These are phyloP conservation scores for Verticillium dahliae DNA, from an alignment of 2,329 filamentous ascomycete species.

Conservation along the genomic window DNA sequence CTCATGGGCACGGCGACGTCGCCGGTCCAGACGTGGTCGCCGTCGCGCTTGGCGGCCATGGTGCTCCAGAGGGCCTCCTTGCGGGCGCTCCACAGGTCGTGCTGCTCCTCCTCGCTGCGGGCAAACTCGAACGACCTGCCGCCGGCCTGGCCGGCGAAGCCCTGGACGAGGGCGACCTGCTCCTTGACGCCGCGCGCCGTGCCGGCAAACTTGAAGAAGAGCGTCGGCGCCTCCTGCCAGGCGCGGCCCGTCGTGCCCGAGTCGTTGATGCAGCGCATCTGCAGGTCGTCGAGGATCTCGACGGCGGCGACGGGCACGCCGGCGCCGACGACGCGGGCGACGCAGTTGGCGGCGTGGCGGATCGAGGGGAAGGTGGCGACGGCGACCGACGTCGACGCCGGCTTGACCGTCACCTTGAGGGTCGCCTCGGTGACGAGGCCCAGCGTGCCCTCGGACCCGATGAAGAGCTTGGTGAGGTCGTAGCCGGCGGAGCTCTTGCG, in stretches of 20 bases:
- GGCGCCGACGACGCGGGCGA: constrained; percentile 69
- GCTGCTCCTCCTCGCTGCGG: constrained; percentile 59
- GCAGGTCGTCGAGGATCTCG: constrained; percentile 85
- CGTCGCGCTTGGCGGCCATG: constrained; percentile 57
- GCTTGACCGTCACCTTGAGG: constrained; percentile 77
- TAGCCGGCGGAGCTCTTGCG: constrained; percentile 89
- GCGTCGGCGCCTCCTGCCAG: constrained; percentile 68
- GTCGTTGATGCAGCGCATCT: constrained; percentile 68
- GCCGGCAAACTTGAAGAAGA: constrained; percentile 81
- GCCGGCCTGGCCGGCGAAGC: constrained; percentile 53
- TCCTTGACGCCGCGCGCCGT: constrained; percentile 68
- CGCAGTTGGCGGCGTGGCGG: constrained; percentile 70
- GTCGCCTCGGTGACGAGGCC: constrained; percentile 88
- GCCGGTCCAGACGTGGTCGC: constrained; percentile 77
- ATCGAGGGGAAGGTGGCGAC: constrained; percentile 56
- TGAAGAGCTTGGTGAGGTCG: constrained; percentile 82
- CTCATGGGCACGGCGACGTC: constrained; percentile 82
- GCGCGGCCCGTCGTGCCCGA: constrained; percentile 58
- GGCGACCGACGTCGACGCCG: constrained; percentile 73
- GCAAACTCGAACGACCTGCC: constrained; percentile 75
- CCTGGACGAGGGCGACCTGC: constrained; percentile 63
- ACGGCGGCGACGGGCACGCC: constrained; percentile 86
- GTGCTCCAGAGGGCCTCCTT: constrained; percentile 82
- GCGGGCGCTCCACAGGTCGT: constrained; percentile 74
- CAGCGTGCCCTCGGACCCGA: constrained; percentile 86